Conservation (phyloP, 805 yeast species). For the Hanseniaspora lindneri region DNA sequence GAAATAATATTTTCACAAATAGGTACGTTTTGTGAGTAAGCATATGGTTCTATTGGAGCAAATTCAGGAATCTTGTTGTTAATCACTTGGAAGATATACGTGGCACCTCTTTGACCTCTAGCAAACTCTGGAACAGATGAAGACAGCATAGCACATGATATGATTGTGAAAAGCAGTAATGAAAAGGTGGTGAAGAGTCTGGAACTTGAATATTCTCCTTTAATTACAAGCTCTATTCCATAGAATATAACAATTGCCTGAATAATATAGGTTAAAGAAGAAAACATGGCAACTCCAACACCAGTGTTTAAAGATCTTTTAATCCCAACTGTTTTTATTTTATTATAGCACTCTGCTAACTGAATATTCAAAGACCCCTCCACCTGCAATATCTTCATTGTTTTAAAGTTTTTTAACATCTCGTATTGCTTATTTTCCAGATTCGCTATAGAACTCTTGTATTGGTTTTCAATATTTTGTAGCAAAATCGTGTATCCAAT, state of each 20-base stretch:
- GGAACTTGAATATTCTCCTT: constrained; percentile 41
- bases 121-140: constrained; percentile 65
- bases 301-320: constrained; percentile 53
- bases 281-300: constrained; percentile 49
- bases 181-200: constrained; percentile 59
- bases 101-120: constrained; percentile 67
- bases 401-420: constrained; percentile 44
- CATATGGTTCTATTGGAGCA: constrained; percentile 8
- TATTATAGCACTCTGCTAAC: neutral
- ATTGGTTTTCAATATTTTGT: constrained; percentile 45
- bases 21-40: neutral
- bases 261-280: constrained; percentile 43
- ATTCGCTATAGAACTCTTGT: constrained; percentile 44
- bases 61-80: constrained; percentile 10
- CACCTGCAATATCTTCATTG: constrained; percentile 50
- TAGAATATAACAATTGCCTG: constrained; percentile 68
- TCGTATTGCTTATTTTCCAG: constrained; percentile 45
- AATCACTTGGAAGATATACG: constrained; percentile 31
- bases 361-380: constrained; percentile 34
- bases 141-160: constrained; percentile 48
- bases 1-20: constrained; percentile 24
- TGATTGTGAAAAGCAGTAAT: constrained; percentile 59
- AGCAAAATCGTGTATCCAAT: constrained; percentile 40
- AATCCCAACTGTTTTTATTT: constrained; percentile 33
- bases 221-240: constrained; percentile 62